phyloP scores from a whole-genome alignment of 805 yeast genomes.

The Candida coleopterorum region DNA sequence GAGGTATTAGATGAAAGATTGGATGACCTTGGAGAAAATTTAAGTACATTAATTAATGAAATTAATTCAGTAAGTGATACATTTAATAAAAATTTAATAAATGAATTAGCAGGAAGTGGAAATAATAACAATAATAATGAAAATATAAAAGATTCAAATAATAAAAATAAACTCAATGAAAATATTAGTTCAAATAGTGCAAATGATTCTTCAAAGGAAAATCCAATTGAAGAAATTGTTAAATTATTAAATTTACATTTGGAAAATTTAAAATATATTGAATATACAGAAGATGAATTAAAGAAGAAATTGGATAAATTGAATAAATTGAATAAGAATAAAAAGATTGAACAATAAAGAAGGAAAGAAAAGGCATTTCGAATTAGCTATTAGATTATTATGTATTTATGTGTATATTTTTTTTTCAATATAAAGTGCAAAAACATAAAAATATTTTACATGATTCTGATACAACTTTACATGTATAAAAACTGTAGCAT shows the following conservation, averaged over 20 bases:
- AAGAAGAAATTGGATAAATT: constrained; percentile 57
- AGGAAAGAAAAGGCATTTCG: too few species aligned
- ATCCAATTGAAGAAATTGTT: constrained; percentile 63
- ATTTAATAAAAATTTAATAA: constrained; percentile 57
- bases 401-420: too few species aligned
- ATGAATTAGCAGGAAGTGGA: constrained; percentile 17
- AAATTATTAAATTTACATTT: constrained; percentile 82
- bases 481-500: too few species aligned
- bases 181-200: too few species aligned
- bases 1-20: constrained; percentile 78
- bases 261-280: constrained; percentile 85
- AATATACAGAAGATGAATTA: constrained; percentile 62
- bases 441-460: too few species aligned
- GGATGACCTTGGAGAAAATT: constrained; percentile 70
- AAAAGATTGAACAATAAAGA: constrained; percentile 5
- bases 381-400: too few species aligned
- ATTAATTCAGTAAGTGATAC: constrained; percentile 80
- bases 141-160: constrained; percentile 12
- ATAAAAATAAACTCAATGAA: too few species aligned
- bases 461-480: too few species aligned
- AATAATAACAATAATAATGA: constrained; percentile 6
- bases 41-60: constrained; percentile 71
- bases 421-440: too few species aligned
- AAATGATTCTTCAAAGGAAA: constrained; percentile 21
- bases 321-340: constrained; percentile 12